Percentiles rank a stretch among this genome's conserved stretches.
Evolutionary conservation across 2,329 filamentous ascomycete species (phyloP).

Genomic region (Talaromyces sp.): DNA sequence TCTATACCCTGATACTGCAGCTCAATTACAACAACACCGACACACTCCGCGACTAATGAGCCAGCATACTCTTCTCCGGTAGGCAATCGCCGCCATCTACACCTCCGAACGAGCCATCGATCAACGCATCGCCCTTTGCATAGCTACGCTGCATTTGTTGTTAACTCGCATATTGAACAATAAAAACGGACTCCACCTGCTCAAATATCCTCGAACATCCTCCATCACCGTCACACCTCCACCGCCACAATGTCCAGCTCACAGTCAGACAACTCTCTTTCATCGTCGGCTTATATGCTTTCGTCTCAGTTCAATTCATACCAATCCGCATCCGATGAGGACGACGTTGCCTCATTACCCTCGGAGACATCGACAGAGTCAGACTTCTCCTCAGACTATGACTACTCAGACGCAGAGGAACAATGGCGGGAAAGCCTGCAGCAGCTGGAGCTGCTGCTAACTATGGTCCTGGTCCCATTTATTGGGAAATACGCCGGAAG

Average conservation of each 20-base stretch:
- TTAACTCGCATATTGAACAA: neutral
- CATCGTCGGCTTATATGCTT: constrained; percentile 35
- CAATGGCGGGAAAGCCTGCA: constrained; percentile 95
- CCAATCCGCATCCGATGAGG: constrained; percentile 24
- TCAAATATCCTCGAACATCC: neutral
- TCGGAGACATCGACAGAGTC: constrained; percentile 34
- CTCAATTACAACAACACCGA: neutral
- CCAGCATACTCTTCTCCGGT: constrained; percentile 6
- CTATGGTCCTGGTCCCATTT: constrained; percentile 92
- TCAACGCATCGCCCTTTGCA: neutral
- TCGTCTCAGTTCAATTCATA: constrained; percentile 20
- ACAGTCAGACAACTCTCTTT: constrained; percentile 26
- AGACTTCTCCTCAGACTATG: constrained; percentile 38
- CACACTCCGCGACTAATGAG: constrained; percentile 1
- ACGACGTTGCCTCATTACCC: constrained; percentile 40
- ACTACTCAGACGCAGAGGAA: constrained; percentile 73
- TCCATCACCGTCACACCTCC: neutral
- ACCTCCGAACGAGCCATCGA: neutral
- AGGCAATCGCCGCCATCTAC: constrained; percentile 2
- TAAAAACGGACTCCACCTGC: neutral
- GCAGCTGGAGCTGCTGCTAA: constrained; percentile 85
- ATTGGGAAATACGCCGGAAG: constrained; percentile 90
- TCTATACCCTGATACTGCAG: neutral
- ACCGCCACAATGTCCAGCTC: constrained; percentile 5
- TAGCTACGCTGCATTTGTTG: neutral